These are phyloP conservation scores for Apiospora phragmitis DNA, from an alignment of 2,329 filamentous ascomycete species.

Conservation along the genomic window DNA sequence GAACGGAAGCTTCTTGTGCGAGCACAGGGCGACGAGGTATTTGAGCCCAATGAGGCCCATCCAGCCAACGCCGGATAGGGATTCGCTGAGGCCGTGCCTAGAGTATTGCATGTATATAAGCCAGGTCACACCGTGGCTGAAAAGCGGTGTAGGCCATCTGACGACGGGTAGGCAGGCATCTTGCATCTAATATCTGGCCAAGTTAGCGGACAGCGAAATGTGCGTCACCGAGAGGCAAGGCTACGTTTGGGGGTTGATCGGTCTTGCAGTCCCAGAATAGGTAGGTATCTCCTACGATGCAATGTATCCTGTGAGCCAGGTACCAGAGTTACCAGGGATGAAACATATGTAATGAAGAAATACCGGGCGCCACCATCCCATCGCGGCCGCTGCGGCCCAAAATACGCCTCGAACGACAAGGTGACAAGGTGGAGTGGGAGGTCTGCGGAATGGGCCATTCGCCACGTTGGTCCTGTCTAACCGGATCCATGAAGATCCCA, in stretches of 20 bases:
- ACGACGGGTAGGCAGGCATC: neutral
- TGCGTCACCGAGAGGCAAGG: neutral
- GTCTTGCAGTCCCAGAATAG: neutral
- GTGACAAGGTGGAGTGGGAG: neutral
- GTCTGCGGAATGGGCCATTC: neutral
- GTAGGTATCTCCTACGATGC: neutral
- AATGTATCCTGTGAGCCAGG: neutral
- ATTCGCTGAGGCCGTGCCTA: neutral
- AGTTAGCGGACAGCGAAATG: neutral
- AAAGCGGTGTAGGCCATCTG: neutral
- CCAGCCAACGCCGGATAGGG: neutral
- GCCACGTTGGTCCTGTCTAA: neutral
- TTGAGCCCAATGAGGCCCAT: neutral
- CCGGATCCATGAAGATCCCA: neutral
- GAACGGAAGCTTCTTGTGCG: neutral
- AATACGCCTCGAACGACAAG: neutral
- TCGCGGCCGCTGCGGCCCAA: neutral
- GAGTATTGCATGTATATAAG: neutral
- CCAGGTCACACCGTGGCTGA: conserved; percentile 6
- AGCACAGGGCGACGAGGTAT: neutral
- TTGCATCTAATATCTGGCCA: neutral
- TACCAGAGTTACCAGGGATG: neutral
- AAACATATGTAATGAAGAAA: neutral
- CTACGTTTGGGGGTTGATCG: neutral
- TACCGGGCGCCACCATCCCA: neutral